Base-by-base conservation (phyloP, 2,329 filamentous ascomycete genomes). In the Aspergillus sp. region DNA sequence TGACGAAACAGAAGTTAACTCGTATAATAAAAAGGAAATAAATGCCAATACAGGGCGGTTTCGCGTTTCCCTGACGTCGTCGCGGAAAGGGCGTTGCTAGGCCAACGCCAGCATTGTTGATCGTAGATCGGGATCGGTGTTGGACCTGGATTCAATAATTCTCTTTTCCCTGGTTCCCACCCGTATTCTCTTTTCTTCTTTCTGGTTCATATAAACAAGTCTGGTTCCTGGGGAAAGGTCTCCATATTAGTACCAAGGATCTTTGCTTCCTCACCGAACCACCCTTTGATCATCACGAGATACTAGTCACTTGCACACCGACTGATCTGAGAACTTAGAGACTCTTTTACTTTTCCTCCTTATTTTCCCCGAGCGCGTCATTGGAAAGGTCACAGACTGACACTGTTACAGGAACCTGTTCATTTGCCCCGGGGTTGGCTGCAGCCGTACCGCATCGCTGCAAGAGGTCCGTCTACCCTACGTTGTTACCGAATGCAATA, bases 371-470 rank as follows among this genome's bases (percentile, higher is more conserved):
- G 49, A 52, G 47, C 54, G 56, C 56, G 52, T 55, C 50, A 47
- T 50, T 55, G 67, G 60, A 67, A 67, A 63, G 66, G 60, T 62
- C 72, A 73, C 72, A 60, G 60, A 71, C 63, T 62, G 65, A 68
- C 64, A 71, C 65, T 66, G 70, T 73, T 77, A 83, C 85, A 86
- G 85, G 85, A 12, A 84, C 50, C n/a, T 39, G 17, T 39, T 53
- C 56, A 51, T 43, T 55, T 54, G 52, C 60, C 60, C 60, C 62
- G 61, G 57, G 53, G 53, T 53, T 53, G 62, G 61, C 61, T 59
- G 57, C 54, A 53, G 55, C 85, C 82, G 80, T 78, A 81, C 83
- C 82, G 84, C 83, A 85, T 84, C 83, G 79, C 83, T 88, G 84
- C 84, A 84, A 84, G 84, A 90, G 85, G 86, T 89, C 53, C 30